Percentiles rank a stretch among this genome's conserved stretches.
These are phyloP conservation scores for Urostyla sp. DNA, from an alignment of 73 alveolate species.

Conservation along the genomic window DNA sequence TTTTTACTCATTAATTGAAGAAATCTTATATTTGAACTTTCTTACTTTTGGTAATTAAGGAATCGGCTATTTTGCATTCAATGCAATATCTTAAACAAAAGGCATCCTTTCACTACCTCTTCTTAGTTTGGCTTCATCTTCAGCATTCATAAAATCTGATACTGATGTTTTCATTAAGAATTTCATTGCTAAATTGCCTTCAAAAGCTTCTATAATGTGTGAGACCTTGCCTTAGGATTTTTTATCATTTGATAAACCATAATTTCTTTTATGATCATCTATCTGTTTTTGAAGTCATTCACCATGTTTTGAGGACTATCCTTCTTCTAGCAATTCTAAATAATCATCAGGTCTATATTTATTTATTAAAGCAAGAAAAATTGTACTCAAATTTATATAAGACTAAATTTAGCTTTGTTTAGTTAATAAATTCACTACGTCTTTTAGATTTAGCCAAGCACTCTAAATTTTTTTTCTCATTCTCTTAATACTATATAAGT, in stretches of 20 bases:
- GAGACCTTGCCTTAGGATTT: constrained; percentile 10
- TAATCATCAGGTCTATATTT: constrained; percentile 45
- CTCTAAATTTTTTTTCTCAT: constrained; percentile 33
- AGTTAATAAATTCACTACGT: constrained; percentile 29
- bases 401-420: constrained; percentile 6
- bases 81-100: too few relatives aligned
- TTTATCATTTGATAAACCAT: background rate
- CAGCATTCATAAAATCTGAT: too few relatives aligned
- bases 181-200: constrained; percentile 50
- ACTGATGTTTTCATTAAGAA: constrained; percentile 23
- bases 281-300: background rate
- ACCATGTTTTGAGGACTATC: background rate
- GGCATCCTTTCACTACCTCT: too few relatives aligned
- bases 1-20: constrained; percentile 31
- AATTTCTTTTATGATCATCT: background rate
- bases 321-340: constrained; percentile 8
- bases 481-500: constrained; percentile 1
- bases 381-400: constrained; percentile 37
- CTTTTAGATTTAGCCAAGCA: constrained; percentile 16
- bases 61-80: too few relatives aligned
- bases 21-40: background rate
- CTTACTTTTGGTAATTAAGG: background rate
- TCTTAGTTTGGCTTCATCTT: too few relatives aligned
- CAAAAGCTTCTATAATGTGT: constrained; percentile 2
- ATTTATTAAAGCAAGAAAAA: background rate